A percentile compares a stretch with the other conserved stretches of the same genome.
These are phyloP conservation scores for Aphanomyces invadans DNA, from an alignment of 352 stramenopile genomes.

Conservation along the genomic window DNA sequence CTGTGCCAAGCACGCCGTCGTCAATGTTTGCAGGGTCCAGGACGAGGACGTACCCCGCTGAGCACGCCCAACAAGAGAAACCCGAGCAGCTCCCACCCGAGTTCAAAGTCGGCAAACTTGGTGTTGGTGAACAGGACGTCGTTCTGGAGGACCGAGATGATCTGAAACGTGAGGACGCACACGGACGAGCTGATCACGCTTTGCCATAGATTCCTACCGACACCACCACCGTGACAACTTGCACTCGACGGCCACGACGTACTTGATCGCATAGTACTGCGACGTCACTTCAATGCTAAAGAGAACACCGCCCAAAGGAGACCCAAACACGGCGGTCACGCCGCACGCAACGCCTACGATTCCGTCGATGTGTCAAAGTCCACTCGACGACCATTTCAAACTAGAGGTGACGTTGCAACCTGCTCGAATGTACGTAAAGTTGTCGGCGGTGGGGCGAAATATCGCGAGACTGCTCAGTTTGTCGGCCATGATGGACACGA, in stretches of 20 bases:
- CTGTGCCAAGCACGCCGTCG: background rate
- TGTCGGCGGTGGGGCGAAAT: conserved; percentile 66
- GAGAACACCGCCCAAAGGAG: conserved; percentile 61
- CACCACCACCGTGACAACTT: no score
- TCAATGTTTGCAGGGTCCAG: background rate
- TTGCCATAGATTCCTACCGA: conserved; percentile 60
- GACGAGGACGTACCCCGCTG: conserved; percentile 40
- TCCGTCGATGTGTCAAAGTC: no score
- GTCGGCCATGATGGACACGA: conserved; percentile 66
- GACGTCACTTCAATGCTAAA: conserved; percentile 83
- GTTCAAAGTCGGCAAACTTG: conserved; percentile 65
- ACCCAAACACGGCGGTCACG: conserved; percentile 75
- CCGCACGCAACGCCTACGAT: conserved; percentile 54
- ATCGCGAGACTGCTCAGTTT: conserved; percentile 55
- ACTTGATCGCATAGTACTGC: conserved; percentile 78
- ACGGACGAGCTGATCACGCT: conserved; percentile 72
- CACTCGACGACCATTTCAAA: no score
- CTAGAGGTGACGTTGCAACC: no score
- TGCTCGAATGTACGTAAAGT: conserved; percentile 59
- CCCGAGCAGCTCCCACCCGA: conserved; percentile 69
- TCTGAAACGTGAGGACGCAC: conserved; percentile 68
- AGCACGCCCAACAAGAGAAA: conserved; percentile 59
- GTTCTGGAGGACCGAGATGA: conserved; percentile 64
- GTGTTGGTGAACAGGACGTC: conserved; percentile 73
- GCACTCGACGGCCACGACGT: no score